A percentile compares a stretch with the other conserved stretches of the same genome.
Evolutionary conservation across 495 filamentous ascomycete genomes (phyloP).

Genomic region (Darksidea phi): DNA sequence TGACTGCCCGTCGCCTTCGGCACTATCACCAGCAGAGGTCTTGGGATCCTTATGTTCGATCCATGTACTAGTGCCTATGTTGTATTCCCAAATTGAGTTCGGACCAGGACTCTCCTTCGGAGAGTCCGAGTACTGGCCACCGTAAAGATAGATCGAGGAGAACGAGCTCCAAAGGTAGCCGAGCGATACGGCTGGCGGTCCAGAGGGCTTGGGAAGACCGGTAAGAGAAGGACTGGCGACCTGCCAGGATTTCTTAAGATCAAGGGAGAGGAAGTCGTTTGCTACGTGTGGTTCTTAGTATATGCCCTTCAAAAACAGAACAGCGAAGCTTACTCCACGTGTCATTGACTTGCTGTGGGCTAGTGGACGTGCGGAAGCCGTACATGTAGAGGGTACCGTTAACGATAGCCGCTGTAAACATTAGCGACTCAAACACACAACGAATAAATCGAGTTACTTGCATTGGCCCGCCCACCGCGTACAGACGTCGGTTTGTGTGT

Average conservation of each 20-base stretch:
- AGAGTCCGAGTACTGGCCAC: slow-evolving; percentile 65
- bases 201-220: slow-evolving; percentile 63
- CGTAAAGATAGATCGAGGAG: slow-evolving; percentile 67
- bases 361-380: slow-evolving; percentile 60
- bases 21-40: slow-evolving; percentile 59
- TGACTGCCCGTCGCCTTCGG: slow-evolving; percentile 51
- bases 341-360: slow-evolving; percentile 53
- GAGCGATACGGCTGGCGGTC: slow-evolving; percentile 66
- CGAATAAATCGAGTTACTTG: slow-evolving; percentile 33
- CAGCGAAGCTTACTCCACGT: slow-evolving; percentile 60
- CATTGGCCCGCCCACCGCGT: slow-evolving; percentile 68
- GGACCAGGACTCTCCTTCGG: slow-evolving; percentile 53
- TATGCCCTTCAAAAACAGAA: not conserved
- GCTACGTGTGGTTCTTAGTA: slow-evolving; percentile 48
- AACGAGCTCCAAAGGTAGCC: slow-evolving; percentile 72
- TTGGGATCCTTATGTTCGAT: slow-evolving; percentile 55
- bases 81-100: slow-evolving; percentile 65
- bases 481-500: slow-evolving; percentile 56
- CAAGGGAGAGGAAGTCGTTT: slow-evolving; percentile 66
- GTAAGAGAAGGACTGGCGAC: slow-evolving; percentile 59
- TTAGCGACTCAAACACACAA: slow-evolving; percentile 3
- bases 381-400: slow-evolving; percentile 77
- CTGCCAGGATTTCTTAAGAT: slow-evolving; percentile 66
- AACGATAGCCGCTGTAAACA: slow-evolving; percentile 49
- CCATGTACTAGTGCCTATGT: slow-evolving; percentile 59